Percentiles rank a stretch among this genome's conserved stretches.
phyloP scores from a whole-genome alignment of 2,329 filamentous ascomycete genomes.

The Beauveria rudraprayagi region DNA sequence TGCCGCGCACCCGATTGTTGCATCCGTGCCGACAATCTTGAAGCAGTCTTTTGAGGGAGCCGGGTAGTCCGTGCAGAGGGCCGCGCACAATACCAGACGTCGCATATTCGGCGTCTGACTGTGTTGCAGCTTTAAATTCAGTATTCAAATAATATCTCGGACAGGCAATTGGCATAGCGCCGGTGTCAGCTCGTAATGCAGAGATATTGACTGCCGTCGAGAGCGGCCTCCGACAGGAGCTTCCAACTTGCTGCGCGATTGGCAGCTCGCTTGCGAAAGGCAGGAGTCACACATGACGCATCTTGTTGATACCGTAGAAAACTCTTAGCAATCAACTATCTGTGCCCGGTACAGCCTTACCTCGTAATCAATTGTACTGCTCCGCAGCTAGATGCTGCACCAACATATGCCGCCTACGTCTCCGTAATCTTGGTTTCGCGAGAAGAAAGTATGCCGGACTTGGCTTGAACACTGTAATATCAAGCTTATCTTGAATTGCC shows the following conservation, averaged over 20 bases:
- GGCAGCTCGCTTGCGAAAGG: background rate
- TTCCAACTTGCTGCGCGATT: background rate
- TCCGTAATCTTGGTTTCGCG: background rate
- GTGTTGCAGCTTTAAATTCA: background rate
- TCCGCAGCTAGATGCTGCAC: background rate
- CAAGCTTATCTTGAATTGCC: background rate
- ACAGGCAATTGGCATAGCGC: background rate
- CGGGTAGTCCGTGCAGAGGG: background rate
- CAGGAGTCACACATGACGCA: background rate
- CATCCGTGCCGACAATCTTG: background rate
- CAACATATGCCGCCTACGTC: background rate
- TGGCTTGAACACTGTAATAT: background rate
- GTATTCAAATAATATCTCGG: background rate
- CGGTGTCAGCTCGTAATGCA: background rate
- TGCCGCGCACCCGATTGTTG: background rate
- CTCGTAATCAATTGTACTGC: background rate
- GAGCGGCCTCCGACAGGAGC: background rate
- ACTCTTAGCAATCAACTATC: no score
- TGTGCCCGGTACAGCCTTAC: background rate
- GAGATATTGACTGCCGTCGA: background rate
- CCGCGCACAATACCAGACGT: background rate
- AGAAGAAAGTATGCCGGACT: background rate
- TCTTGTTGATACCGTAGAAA: background rate
- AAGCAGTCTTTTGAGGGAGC: constrained; percentile 2
- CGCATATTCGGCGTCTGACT: background rate